Evolutionary conservation across 352 stramenopile genomes (phyloP).

Genomic region (Phytophthora gonapodyides): DNA sequence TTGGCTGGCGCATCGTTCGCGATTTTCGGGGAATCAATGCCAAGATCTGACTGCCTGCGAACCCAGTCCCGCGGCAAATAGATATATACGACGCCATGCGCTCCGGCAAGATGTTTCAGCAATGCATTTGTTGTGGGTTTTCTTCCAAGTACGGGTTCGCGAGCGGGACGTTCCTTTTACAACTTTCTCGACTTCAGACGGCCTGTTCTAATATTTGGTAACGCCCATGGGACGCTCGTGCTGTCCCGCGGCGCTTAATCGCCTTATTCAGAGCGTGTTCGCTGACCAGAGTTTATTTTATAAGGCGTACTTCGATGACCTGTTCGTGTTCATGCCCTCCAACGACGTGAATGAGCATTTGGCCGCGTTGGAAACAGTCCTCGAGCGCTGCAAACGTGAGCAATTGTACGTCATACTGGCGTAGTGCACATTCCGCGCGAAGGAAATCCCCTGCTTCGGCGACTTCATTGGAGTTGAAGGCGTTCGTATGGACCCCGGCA

Average conservation of each 20-base stretch:
- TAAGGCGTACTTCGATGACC: conserved; percentile 10
- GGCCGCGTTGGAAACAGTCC: conserved; percentile 1
- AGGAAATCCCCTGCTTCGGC: conserved; percentile 4
- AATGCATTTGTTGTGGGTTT: not conserved
- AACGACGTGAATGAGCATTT: conserved; percentile 3
- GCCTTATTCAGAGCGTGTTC: conserved; percentile 6
- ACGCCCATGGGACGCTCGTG: conserved; percentile 4
- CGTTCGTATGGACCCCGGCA: not conserved
- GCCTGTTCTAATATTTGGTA: conserved; percentile 5
- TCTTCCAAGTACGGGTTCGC: conserved; percentile 2
- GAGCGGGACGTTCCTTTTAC: conserved; percentile 5
- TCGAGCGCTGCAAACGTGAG: conserved; percentile 1
- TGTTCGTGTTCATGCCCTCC: conserved; percentile 9
- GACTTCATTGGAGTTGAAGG: conserved; percentile 6
- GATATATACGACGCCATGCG: conserved; percentile 15
- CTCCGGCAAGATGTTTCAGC: conserved; percentile 4
- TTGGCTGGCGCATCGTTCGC: conserved; percentile 1
- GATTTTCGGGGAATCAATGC: conserved; percentile 10
- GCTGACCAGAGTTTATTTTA: not conserved
- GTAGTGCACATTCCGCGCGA: conserved; percentile 6
- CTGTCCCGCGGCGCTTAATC: conserved; percentile 1
- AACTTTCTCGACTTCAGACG: not conserved
- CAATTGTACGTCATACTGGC: conserved; percentile 7
- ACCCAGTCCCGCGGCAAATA: conserved; percentile 3
- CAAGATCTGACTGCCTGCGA: not conserved